phyloP scores from a whole-genome alignment of 805 yeast species.

The Tetrapisispora taiwanensis region DNA sequence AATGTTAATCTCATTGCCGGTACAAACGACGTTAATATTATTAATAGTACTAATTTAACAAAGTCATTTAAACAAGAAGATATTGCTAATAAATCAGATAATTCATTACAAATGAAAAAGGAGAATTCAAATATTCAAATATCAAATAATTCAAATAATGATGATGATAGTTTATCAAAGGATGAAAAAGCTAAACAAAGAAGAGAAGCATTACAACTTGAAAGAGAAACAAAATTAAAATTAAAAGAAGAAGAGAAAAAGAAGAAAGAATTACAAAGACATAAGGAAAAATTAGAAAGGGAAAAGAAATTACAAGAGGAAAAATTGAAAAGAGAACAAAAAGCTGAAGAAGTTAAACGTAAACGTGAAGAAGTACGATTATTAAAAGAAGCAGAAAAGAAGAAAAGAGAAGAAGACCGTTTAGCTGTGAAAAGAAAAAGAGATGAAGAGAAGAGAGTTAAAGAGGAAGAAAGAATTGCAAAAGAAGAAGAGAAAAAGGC shows the following conservation, averaged over 20 bases:
- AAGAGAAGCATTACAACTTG: constrained; percentile 11
- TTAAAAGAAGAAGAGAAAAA: constrained; percentile 14
- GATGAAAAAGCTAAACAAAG: constrained; percentile 7
- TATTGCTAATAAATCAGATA: background rate
- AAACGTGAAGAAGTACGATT: constrained; percentile 14
- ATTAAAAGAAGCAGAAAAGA: constrained; percentile 12
- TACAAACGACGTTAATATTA: background rate
- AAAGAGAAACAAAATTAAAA: constrained; percentile 10
- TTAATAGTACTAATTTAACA: background rate
- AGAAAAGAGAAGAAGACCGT: constrained; percentile 12
- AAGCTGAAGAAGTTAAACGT: constrained; percentile 17
- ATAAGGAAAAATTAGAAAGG: constrained; percentile 24
- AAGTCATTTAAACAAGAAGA: background rate
- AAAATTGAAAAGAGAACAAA: constrained; percentile 18
- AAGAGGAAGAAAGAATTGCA: constrained; percentile 13
- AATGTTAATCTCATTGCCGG: background rate
- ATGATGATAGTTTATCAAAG: constrained; percentile 2
- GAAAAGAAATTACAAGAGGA: constrained; percentile 29
- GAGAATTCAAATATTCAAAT: background rate
- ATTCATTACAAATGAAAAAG: background rate
- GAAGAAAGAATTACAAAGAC: constrained; percentile 11
- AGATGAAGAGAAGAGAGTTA: constrained; percentile 13
- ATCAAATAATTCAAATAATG: too few relatives aligned
- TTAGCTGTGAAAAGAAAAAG: constrained; percentile 15
- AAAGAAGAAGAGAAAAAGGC: constrained; percentile 21